Conservation (phyloP, 228 moss, liverwort and hornwort species). For the Sphagnum magellanicum region DNA sequence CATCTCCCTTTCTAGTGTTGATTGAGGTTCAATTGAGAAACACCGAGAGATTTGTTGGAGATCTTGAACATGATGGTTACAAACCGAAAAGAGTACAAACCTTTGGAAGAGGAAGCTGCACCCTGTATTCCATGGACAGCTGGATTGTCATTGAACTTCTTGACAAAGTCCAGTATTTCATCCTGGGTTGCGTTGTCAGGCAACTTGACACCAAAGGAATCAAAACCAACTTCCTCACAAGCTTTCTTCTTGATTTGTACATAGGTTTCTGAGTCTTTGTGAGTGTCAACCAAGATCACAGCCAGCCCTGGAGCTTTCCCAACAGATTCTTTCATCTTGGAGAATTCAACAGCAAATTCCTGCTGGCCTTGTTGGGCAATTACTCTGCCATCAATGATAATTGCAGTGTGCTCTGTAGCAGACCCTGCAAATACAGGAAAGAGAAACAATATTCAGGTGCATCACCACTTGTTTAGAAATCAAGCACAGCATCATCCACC, state of each 20-base stretch:
- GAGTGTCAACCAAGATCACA: slow-evolving; percentile 65
- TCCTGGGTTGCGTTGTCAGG: slow-evolving; percentile 54
- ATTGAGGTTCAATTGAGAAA: not conserved
- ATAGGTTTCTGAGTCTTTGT: slow-evolving; percentile 64
- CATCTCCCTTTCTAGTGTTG: not conserved
- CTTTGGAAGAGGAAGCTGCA: slow-evolving; percentile 75
- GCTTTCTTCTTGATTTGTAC: slow-evolving; percentile 74
- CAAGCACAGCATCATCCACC: too few relatives aligned
- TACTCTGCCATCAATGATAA: slow-evolving; percentile 45
- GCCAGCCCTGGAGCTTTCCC: slow-evolving; percentile 70
- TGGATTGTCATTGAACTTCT: slow-evolving; percentile 50
- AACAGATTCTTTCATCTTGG: slow-evolving; percentile 26
- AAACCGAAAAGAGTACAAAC: slow-evolving; percentile 19
- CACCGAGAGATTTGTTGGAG: not conserved
- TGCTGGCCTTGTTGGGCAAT: slow-evolving; percentile 43
- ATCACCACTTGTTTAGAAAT: too few relatives aligned
- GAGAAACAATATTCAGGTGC: too few relatives aligned
- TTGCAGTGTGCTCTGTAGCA: slow-evolving; percentile 6
- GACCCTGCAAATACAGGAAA: too few relatives aligned
- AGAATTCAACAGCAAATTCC: slow-evolving; percentile 27
- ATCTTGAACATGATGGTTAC: not conserved
- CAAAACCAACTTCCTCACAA: slow-evolving; percentile 76
- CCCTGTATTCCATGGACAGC: slow-evolving; percentile 48
- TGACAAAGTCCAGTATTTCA: slow-evolving; percentile 51
- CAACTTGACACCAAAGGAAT: slow-evolving; percentile 42